These are phyloP conservation scores for Tausonia pullulans DNA, from an alignment of 1,284 basidiomycete genomes.

Conservation along the genomic window DNA sequence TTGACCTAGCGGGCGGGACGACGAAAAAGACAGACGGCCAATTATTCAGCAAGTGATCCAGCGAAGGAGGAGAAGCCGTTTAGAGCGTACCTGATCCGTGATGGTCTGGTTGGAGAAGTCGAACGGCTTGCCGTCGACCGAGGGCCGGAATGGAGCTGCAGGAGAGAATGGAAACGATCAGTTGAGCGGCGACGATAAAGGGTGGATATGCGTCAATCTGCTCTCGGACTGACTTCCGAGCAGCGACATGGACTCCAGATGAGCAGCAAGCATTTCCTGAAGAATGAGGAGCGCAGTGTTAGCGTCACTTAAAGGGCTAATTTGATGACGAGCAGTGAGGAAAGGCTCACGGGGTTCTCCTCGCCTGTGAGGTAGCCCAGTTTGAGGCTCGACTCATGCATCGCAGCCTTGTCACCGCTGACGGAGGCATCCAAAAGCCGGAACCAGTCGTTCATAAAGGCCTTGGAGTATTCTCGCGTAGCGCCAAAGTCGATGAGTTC, in stretches of 20 bases:
- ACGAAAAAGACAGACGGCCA: constrained; percentile 41
- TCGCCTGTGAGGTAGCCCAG: constrained; percentile 85
- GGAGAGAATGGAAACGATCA: not conserved
- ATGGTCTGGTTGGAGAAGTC: constrained; percentile 33
- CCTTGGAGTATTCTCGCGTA: constrained; percentile 69
- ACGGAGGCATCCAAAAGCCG: constrained; percentile 68
- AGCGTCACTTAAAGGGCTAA: not conserved
- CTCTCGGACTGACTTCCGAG: constrained; percentile 24
- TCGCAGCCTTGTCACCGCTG: constrained; percentile 53
- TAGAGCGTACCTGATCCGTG: constrained; percentile 30
- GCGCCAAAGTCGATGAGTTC: constrained; percentile 96
- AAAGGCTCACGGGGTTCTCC: constrained; percentile 56
- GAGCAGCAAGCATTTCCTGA: constrained; percentile 78
- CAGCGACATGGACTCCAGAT: constrained; percentile 70
- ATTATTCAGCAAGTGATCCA: too few species aligned
- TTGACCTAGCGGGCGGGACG: constrained; percentile 55
- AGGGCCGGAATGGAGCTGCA: constrained; percentile 15
- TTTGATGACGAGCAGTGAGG: not conserved
- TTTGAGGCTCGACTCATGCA: constrained; percentile 60
- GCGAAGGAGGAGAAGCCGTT: not conserved
- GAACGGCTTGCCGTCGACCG: constrained; percentile 26
- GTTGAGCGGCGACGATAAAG: not conserved
- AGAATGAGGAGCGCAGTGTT: not conserved
- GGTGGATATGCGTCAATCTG: not conserved
- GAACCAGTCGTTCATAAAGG: constrained; percentile 85